These are phyloP conservation scores for Colletotrichum sp. DNA, from an alignment of 2,329 filamentous ascomycete species.

Conservation along the genomic window DNA sequence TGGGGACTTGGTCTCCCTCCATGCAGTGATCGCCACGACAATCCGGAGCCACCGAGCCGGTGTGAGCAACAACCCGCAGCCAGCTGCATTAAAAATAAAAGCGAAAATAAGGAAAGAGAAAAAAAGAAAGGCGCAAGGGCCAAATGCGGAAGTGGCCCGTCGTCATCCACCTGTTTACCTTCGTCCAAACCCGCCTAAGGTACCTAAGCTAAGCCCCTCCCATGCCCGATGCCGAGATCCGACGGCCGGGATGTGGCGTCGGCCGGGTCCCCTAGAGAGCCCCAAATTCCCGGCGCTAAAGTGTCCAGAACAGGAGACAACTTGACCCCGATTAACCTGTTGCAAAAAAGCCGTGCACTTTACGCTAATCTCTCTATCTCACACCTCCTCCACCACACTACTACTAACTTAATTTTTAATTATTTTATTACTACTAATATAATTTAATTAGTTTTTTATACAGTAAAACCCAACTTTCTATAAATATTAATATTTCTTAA, in stretches of 20 bases:
- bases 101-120: not conserved
- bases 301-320: not conserved
- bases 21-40: not conserved
- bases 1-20: not conserved
- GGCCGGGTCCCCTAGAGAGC: slow-evolving; percentile 1
- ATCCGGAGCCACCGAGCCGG: not conserved
- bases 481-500: too few species aligned
- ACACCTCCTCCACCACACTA: too few species aligned
- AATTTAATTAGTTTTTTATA: too few species aligned
- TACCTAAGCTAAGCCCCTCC: not conserved
- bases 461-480: too few species aligned
- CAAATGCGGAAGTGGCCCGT: not conserved
- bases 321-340: too few species aligned
- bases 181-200: not conserved
- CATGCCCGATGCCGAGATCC: slow-evolving; percentile 12
- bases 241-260: slow-evolving; percentile 18
- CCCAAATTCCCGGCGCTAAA: not conserved
- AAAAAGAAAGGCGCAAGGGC: not conserved
- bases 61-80: not conserved
- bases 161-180: not conserved
- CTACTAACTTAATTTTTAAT: too few species aligned
- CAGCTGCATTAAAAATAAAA: not conserved
- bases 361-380: too few species aligned
- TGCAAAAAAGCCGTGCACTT: too few species aligned
- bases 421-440: too few species aligned